Evolutionary conservation across 805 yeast genomes (phyloP).

Genomic region (Sungouiozyma ichnusensis): DNA sequence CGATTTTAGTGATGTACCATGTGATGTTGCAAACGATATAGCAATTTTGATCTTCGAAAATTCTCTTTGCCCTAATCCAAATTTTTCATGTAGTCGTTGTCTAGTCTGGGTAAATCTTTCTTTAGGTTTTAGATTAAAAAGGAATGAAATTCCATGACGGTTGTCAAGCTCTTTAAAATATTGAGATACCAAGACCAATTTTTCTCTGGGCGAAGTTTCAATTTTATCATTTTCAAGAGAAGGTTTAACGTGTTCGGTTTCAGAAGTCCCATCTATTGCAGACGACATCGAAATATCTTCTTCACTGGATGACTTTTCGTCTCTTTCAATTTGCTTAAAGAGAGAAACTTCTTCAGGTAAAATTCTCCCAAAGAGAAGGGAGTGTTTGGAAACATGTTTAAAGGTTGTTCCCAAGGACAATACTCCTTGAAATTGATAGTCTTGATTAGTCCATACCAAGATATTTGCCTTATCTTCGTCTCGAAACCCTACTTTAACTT

Average conservation of each 20-base stretch:
- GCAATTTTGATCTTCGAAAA: constrained; percentile 62
- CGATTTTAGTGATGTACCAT: constrained; percentile 30
- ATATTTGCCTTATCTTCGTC: constrained; percentile 37
- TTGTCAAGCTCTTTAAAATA: constrained; percentile 57
- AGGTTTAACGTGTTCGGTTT: constrained; percentile 1
- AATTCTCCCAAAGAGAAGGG: constrained; percentile 37
- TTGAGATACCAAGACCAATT: constrained; percentile 60
- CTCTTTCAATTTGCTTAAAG: constrained; percentile 13
- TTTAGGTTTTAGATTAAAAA: constrained; percentile 57
- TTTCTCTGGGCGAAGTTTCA: constrained; percentile 17
- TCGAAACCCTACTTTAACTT: constrained; percentile 42
- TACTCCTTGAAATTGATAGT: constrained; percentile 29
- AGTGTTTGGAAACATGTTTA: constrained; percentile 30
- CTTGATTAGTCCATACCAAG: constrained; percentile 45
- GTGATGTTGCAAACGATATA: constrained; percentile 23
- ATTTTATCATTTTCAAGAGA: constrained; percentile 1
- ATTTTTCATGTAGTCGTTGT: constrained; percentile 51
- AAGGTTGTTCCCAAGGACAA: constrained; percentile 31
- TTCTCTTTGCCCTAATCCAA: constrained; percentile 73
- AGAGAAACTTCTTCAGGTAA: constrained; percentile 33
- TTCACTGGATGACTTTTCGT: not conserved
- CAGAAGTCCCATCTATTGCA: not conserved
- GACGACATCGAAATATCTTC: constrained; percentile 2
- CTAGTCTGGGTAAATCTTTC: constrained; percentile 58
- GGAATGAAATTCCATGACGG: constrained; percentile 78